Evolutionary conservation across 2,329 filamentous ascomycete genomes (phyloP), one percentile per base, ranked within the genome.

Genomic region (Aspergillaceae sp.): DNA sequence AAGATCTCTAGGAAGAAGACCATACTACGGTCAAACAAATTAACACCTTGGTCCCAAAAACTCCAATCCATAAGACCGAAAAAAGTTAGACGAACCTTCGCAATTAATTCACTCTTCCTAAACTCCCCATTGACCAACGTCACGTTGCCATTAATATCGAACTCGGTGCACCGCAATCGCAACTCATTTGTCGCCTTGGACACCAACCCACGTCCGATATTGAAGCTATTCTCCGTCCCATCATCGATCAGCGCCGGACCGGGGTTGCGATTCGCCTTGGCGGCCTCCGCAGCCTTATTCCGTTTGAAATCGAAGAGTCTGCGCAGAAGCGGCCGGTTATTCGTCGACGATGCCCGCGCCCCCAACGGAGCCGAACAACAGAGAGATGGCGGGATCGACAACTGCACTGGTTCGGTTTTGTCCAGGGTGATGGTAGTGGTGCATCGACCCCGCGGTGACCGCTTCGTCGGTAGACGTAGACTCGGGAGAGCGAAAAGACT

Each of bases 41-140:
- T 19, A 19, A 19, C 19, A 19, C 19, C 19, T 19, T 19, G 19
- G 19, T 19, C 19, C 19, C 19, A 1, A 19, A 19, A 19, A 19
- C 19, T 2, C 19, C 19, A 19, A 19, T 19, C 19, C 19, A 19
- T 19, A 19, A 19, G 8, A n/a, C 27, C 40, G n/a, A 19, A 32
- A 32, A 19, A 8, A n/a, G 29, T n/a, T 30, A 53, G 55, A 60
- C 67, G 44, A 68, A 90, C 87, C 77, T 92, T 96, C 44, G 90
- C 89, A 66, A 96, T 97, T 41, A 98, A 75, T 71, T 98, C 92
- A 59, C 83, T 92, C 76, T 98, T 98, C 71, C 92, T 94, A 69
- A 96, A 97, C 67, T 97, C 92, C 48, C 89, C 88, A 62, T 94
- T 94, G 19, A 94, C 86, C 48, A 97, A 74, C 19, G 91, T 94